A percentile compares a stretch with the other conserved stretches of the same genome.
Conservation (phyloP, 495 filamentous ascomycete species). For the Hamigera avellanea region DNA sequence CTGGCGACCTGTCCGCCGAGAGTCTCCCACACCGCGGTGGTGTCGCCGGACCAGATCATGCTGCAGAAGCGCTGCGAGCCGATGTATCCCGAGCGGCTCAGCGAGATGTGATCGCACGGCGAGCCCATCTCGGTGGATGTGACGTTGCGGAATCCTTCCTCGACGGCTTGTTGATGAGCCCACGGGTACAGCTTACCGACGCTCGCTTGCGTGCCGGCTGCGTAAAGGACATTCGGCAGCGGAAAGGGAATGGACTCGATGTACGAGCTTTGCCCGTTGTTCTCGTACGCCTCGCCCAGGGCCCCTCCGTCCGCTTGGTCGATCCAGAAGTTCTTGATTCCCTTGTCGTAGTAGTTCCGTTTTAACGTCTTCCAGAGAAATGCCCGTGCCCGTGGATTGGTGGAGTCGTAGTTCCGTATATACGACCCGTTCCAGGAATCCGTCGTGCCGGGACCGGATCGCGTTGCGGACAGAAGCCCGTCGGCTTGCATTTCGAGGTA, state of each 20-base stretch:
- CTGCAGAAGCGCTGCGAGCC: constrained; percentile 21
- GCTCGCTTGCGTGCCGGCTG: constrained; percentile 13
- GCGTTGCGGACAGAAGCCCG: constrained; percentile 16
- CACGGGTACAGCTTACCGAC: constrained; percentile 20
- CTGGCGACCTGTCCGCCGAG: constrained; percentile 14
- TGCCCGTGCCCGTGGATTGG: constrained; percentile 11
- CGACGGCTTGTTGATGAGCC: constrained; percentile 20
- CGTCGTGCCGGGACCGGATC: constrained; percentile 16
- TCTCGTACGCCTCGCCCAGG: constrained; percentile 20
- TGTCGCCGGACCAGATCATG: constrained; percentile 23
- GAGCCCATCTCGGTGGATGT: constrained; percentile 8
- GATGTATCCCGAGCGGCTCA: constrained; percentile 20
- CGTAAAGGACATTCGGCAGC: constrained; percentile 17
- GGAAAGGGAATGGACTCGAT: constrained; percentile 17
- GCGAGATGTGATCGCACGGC: constrained; percentile 14
- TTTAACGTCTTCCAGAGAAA: constrained; percentile 15
- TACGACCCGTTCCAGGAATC: constrained; percentile 21
- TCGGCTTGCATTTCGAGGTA: constrained; percentile 17
- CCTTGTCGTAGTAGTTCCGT: constrained; percentile 17
- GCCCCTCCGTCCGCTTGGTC: constrained; percentile 21
- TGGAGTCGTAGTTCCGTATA: constrained; percentile 22
- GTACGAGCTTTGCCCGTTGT: constrained; percentile 18
- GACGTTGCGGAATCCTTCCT: constrained; percentile 18
- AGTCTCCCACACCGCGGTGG: constrained; percentile 19
- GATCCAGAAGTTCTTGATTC: constrained; percentile 21